Percentiles rank a stretch among this genome's conserved stretches.
These are phyloP conservation scores for Oenanthe sinensis DNA, from an alignment of 129 eudicot genomes.

Conservation along the genomic window DNA sequence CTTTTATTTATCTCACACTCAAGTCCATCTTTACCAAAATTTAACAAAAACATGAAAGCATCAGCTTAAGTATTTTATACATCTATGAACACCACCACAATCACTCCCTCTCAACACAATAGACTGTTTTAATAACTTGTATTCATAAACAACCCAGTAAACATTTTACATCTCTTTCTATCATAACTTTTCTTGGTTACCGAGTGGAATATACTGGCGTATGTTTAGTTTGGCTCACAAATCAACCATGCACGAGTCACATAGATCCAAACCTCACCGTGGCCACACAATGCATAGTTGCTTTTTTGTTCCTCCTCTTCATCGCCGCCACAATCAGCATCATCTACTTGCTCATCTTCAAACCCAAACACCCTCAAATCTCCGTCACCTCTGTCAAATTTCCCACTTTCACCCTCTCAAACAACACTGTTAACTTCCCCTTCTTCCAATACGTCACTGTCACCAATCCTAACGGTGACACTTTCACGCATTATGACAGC, in stretches of 20 bases:
- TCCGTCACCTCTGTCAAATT: constrained; percentile 77
- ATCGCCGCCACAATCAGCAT: constrained; percentile 30
- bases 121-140: neutral
- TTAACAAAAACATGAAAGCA: neutral
- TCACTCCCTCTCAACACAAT: neutral
- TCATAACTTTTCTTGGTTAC: too few relatives aligned
- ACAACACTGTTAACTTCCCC: constrained; percentile 82
- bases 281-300: constrained; percentile 66
- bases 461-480: constrained; percentile 85
- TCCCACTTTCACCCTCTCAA: constrained; percentile 68
- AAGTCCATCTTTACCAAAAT: neutral
- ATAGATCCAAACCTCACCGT: constrained; percentile 32
- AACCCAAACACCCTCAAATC: constrained; percentile 67
- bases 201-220: neutral
- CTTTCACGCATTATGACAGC: constrained; percentile 94
- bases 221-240: neutral
- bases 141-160: too few relatives aligned
- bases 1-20: constrained; percentile 18
- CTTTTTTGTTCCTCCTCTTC: constrained; percentile 52
- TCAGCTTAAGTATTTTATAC: neutral
- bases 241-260: constrained; percentile 28
- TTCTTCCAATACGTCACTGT: constrained; percentile 92
- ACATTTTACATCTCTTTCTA: neutral
- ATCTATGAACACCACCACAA: neutral
- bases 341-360: constrained; percentile 73